Evolutionary conservation across 164 flowering plant species (phyloP), one percentile per base, ranked within the genome.

Genomic region (Paratinospora sagittata): DNA sequence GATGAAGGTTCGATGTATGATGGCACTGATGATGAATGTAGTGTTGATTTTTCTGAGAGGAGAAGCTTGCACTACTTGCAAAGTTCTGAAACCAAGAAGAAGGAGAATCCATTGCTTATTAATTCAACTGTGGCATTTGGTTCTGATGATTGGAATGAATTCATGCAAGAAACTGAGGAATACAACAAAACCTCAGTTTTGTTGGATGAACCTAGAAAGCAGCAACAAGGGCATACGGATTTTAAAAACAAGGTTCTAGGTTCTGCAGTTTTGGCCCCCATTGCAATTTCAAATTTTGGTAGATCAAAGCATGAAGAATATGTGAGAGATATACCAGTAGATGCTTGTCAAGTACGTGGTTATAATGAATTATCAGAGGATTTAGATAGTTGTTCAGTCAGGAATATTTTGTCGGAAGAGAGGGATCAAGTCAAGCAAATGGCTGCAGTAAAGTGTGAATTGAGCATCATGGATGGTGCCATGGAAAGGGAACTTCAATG

Each of bases 71-170:
- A 66, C 12, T 63, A 62, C 71, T 8, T 0, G 4, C 65, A 65
- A 66, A 82, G 74, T 70, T 70, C 68, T 36, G 73, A 76, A 45
- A 27, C 13, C 10, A 67, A 43, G n/a, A n/a, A n/a, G 69, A 70
- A 81, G 52, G 85, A 73, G 75, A 86, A 84, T 76, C 79, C 87
- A n/a, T 69, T 93, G 73, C 82, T 83, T 61, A 87, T 90, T 68
- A 85, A 80, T 73, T 82, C 95, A 3, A 73, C 89, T 33, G 82
- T 81, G 14, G 96, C 90, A 7, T 94, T 88, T 83, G 98, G 98
- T 77, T 74, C 82, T 21, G 82, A 87, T 12, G 98, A 94, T 78
- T 91, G 95, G 98, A 84, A 88, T 77, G 90, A 90, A 74, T 94
- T 88, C 74, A 77, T 66, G 79, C 84, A 70, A 63, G 89, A 85